Conservation (phyloP, 1,284 basidiomycete genomes). For the Rhodotorula sp. region DNA sequence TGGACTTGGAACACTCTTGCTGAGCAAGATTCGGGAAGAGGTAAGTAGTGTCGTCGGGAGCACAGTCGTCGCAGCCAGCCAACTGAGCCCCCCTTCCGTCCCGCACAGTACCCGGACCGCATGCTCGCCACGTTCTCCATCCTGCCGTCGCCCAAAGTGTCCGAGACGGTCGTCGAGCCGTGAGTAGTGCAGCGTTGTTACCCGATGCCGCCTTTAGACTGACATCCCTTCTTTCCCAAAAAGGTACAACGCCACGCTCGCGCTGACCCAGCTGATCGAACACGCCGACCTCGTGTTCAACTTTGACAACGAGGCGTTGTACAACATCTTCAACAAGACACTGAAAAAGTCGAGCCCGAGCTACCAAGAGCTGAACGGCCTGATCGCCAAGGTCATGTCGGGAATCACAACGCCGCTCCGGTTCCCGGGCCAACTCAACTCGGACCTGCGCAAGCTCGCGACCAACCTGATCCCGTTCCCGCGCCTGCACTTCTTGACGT, state of each 20-base stretch:
- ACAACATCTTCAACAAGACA: conserved; percentile 70
- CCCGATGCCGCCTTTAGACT: background rate
- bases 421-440: conserved; percentile 69
- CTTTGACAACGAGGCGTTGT: conserved; percentile 83
- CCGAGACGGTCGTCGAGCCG: conserved; percentile 86
- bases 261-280: conserved; percentile 86
- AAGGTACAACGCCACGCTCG: conserved; percentile 82
- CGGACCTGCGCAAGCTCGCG: conserved; percentile 91
- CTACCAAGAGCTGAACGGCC: conserved; percentile 74
- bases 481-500: conserved; percentile 86
- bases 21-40: conserved; percentile 77
- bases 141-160: conserved; percentile 88
- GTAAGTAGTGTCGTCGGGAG: background rate
- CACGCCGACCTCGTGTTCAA: conserved; percentile 86
- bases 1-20: conserved; percentile 74
- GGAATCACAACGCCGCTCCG: conserved; percentile 85
- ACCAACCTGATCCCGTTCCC: conserved; percentile 94
- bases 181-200: background rate
- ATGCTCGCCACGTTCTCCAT: conserved; percentile 93
- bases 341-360: conserved; percentile 26
- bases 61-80: no score
- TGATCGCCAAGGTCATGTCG: conserved; percentile 68
- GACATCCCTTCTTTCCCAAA: conserved; percentile 50
- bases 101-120: conserved; percentile 49
- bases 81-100: background rate